Conservation (phyloP, 805 yeast genomes). For the Candida montana region DNA sequence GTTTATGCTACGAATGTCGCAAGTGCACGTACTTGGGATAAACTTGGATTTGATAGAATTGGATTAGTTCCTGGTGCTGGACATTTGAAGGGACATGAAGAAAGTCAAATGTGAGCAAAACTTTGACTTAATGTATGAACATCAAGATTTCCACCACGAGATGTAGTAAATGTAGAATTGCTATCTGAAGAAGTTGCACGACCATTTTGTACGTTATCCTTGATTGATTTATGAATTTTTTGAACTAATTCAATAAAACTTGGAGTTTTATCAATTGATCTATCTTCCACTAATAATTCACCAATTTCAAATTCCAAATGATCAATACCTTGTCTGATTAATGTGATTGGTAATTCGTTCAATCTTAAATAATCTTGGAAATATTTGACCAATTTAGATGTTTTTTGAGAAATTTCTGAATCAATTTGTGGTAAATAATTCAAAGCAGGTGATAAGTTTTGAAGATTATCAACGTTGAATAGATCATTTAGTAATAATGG, state of each 20-base stretch:
- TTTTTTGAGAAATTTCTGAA: slow-evolving; percentile 64
- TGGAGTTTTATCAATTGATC: slow-evolving; percentile 44
- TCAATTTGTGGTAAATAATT: slow-evolving; percentile 65
- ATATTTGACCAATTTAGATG: slow-evolving; percentile 55
- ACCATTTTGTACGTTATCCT: slow-evolving; percentile 45
- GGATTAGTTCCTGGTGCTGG: slow-evolving; percentile 75
- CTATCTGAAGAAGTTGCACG: background rate
- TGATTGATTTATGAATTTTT: slow-evolving; percentile 60
- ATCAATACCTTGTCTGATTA: slow-evolving; percentile 63
- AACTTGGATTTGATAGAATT: slow-evolving; percentile 71
- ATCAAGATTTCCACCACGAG: background rate
- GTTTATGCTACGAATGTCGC: slow-evolving; percentile 81
- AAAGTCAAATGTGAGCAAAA: slow-evolving; percentile 14
- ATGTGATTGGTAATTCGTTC: slow-evolving; percentile 41
- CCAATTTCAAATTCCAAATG: slow-evolving; percentile 39
- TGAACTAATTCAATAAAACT: slow-evolving; percentile 65
- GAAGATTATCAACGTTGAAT: slow-evolving; percentile 51
- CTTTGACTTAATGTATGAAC: slow-evolving; percentile 1
- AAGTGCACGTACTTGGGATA: slow-evolving; percentile 76
- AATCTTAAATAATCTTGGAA: slow-evolving; percentile 40
- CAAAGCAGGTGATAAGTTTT: slow-evolving; percentile 22
- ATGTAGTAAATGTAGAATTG: background rate
- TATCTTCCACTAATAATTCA: slow-evolving; percentile 71
- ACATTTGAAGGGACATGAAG: slow-evolving; percentile 53
- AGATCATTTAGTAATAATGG: slow-evolving; percentile 66